Conservation (phyloP, 2,329 filamentous ascomycete genomes). For the Hypoxylon sp. region DNA sequence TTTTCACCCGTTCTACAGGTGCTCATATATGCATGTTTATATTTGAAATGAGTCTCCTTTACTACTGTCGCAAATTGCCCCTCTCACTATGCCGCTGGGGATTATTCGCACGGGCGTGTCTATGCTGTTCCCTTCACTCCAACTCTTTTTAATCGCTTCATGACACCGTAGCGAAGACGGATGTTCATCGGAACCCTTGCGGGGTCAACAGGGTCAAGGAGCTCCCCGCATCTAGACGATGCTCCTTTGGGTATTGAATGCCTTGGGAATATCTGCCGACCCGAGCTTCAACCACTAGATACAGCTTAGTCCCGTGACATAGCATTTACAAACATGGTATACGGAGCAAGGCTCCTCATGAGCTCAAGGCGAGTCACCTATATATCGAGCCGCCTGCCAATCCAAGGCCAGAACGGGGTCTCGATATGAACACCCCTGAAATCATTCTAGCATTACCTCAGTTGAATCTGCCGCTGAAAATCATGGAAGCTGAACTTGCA, state of each 20-base stretch:
- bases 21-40: neutral
- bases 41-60: neutral
- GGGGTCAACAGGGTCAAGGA: slow-evolving; percentile 33
- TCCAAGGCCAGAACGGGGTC: neutral
- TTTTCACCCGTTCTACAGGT: neutral
- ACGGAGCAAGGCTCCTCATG: slow-evolving; percentile 15
- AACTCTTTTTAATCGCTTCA: slow-evolving; percentile 22
- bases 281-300: slow-evolving; percentile 21
- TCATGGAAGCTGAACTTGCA: slow-evolving; percentile 52
- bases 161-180: slow-evolving; percentile 12
- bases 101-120: neutral
- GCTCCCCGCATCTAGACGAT: slow-evolving; percentile 41
- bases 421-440: neutral
- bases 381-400: slow-evolving; percentile 17
- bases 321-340: slow-evolving; percentile 31
- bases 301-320: slow-evolving; percentile 33
- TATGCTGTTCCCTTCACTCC: slow-evolving; percentile 5
- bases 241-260: slow-evolving; percentile 23
- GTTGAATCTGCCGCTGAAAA: slow-evolving; percentile 18
- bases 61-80: neutral
- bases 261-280: slow-evolving; percentile 43
- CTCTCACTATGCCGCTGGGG: neutral
- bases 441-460: neutral
- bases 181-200: slow-evolving; percentile 3
- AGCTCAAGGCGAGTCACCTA: slow-evolving; percentile 16